Evolutionary conservation across 495 filamentous ascomycete species (phyloP).

Genomic region (Copromyces sp.): DNA sequence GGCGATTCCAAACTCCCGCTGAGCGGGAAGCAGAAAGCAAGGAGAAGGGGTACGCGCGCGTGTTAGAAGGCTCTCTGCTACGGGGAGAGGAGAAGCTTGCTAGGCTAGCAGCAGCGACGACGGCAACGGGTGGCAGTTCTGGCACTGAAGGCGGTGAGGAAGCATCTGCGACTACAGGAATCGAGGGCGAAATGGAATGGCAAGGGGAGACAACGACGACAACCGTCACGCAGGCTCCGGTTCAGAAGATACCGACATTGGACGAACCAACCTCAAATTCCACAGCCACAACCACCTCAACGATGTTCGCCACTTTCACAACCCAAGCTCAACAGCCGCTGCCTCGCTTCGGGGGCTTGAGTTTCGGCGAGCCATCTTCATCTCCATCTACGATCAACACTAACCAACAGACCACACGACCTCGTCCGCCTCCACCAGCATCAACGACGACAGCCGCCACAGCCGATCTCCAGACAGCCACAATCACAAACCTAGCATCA

Average conservation of each 20-base stretch:
- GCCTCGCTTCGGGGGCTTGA: background rate
- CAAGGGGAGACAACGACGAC: background rate
- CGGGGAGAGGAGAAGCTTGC: slow-evolving; percentile 66
- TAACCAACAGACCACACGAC: background rate
- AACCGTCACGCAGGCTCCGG: background rate
- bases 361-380: background rate
- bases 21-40: slow-evolving; percentile 66
- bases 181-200: background rate
- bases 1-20: slow-evolving; percentile 61
- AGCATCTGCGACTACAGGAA: background rate
- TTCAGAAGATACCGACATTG: background rate
- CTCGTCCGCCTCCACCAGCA: background rate
- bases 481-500: background rate
- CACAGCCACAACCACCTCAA: background rate
- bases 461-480: too few relatives aligned
- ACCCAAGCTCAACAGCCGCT: background rate
- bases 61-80: slow-evolving; percentile 59
- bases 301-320: background rate
- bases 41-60: slow-evolving; percentile 61
- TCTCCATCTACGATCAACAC: background rate
- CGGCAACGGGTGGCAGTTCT: slow-evolving; percentile 17
- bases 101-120: slow-evolving; percentile 41
- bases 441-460: background rate
- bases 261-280: background rate
- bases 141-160: background rate